Percentiles rank a stretch among this genome's conserved stretches.
These are phyloP conservation scores for Cutaneotrichosporon arboriforme DNA, from an alignment of 1,284 basidiomycete genomes.

Conservation along the genomic window DNA sequence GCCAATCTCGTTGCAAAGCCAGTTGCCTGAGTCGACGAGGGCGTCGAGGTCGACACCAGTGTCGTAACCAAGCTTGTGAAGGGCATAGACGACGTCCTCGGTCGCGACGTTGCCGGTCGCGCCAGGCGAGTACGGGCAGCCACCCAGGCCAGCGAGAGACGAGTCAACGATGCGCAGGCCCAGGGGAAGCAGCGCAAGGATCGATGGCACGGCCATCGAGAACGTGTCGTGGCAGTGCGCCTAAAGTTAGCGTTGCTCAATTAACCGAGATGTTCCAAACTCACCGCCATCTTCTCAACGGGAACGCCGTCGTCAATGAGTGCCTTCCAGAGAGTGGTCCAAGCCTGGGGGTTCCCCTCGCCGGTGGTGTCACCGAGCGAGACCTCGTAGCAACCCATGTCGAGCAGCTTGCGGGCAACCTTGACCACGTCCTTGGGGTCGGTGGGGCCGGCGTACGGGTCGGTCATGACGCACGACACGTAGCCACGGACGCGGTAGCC, in stretches of 20 bases:
- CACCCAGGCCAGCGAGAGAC: constrained; percentile 81
- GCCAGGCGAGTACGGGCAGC: constrained; percentile 92
- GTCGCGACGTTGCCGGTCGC: constrained; percentile 91
- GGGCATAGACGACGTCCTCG: constrained; percentile 80
- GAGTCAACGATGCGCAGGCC: constrained; percentile 54
- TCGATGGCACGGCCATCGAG: constrained; percentile 61
- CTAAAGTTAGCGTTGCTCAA: constrained; percentile 1
- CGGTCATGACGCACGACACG: constrained; percentile 70
- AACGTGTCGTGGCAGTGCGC: constrained; percentile 80
- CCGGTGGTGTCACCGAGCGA: constrained; percentile 90
- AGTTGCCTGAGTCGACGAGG: constrained; percentile 69
- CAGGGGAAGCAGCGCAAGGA: constrained; percentile 48
- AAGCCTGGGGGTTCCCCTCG: constrained; percentile 66
- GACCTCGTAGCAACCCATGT: constrained; percentile 94
- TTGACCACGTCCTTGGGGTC: constrained; percentile 63
- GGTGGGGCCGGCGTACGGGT: constrained; percentile 79
- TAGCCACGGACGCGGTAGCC: constrained; percentile 80
- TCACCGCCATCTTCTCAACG: constrained; percentile 64
- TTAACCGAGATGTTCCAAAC: constrained; percentile 29
- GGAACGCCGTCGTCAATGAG: constrained; percentile 54
- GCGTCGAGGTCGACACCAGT: constrained; percentile 63
- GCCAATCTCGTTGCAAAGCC: constrained; percentile 67
- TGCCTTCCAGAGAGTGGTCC: constrained; percentile 64
- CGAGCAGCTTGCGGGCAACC: constrained; percentile 63
- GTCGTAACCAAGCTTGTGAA: constrained; percentile 64